These are phyloP conservation scores for Dryadomyces sulphureus DNA, from an alignment of 2,329 filamentous ascomycete species.

Conservation along the genomic window DNA sequence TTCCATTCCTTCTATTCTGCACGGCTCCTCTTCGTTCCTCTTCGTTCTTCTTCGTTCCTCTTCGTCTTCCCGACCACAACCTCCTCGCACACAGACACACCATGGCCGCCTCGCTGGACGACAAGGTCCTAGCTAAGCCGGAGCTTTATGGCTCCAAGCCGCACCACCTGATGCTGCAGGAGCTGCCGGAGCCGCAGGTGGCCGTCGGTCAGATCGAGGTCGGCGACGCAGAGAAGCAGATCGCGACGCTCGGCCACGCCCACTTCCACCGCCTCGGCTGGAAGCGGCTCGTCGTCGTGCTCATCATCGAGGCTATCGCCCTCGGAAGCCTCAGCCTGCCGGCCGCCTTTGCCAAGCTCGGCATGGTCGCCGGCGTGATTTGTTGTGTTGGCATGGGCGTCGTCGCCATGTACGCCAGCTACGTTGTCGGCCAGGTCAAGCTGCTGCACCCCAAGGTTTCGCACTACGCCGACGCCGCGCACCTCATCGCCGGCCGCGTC, in stretches of 20 bases:
- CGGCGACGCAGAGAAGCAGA: slow-evolving; percentile 5
- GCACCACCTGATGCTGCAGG: not conserved
- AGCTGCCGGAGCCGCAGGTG: not conserved
- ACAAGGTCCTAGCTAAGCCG: not conserved
- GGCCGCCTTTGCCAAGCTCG: slow-evolving; percentile 34
- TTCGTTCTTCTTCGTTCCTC: no score
- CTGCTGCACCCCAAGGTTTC: slow-evolving; percentile 39
- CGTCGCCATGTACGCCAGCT: slow-evolving; percentile 24
- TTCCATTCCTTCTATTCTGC: no score
- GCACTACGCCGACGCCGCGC: slow-evolving; percentile 54
- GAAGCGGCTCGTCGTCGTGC: slow-evolving; percentile 39
- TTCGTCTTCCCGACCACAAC: no score
- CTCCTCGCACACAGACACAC: no score
- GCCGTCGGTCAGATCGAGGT: not conserved
- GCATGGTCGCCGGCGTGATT: slow-evolving; percentile 27
- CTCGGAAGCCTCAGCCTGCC: slow-evolving; percentile 37
- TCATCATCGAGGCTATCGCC: slow-evolving; percentile 42
- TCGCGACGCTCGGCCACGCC: slow-evolving; percentile 21
- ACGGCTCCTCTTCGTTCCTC: no score
- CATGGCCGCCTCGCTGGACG: not conserved
- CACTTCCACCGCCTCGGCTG: slow-evolving; percentile 39
- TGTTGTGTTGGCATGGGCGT: slow-evolving; percentile 16
- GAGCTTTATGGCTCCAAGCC: not conserved
- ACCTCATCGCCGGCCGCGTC: slow-evolving; percentile 42
- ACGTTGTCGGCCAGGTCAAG: slow-evolving; percentile 29